These are phyloP conservation scores for Didymella exigua DNA, from an alignment of 2,329 filamentous ascomycete genomes.

Conservation along the genomic window DNA sequence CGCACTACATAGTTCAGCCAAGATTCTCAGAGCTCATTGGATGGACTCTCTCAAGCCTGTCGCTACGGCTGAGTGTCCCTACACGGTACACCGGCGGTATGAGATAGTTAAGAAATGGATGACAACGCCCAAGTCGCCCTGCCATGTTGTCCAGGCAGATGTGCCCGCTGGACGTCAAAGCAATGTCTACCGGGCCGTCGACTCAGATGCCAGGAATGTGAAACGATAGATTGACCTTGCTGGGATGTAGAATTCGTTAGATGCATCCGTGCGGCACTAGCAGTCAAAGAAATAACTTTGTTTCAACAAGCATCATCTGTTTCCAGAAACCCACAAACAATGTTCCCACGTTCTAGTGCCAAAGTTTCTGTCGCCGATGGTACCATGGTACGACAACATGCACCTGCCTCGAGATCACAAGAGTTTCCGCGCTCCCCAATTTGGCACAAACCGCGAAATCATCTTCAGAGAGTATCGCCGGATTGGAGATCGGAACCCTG, in stretches of 20 bases:
- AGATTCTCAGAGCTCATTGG: conserved; percentile 16
- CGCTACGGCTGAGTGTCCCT: conserved; percentile 12
- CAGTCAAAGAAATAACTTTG: not conserved
- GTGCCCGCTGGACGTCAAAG: conserved; percentile 11
- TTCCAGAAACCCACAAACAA: conserved; percentile 8
- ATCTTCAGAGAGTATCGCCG: conserved; percentile 13
- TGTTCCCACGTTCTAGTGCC: conserved; percentile 9
- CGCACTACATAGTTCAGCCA: conserved; percentile 10
- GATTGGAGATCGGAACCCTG: conserved; percentile 12
- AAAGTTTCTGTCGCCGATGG: not conserved
- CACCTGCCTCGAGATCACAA: not conserved
- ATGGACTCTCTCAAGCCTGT: conserved; percentile 27
- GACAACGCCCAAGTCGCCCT: not conserved
- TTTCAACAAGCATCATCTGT: conserved; percentile 21
- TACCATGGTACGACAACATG: conserved; percentile 11
- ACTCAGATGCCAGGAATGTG: conserved; percentile 24
- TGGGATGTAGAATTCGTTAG: conserved; percentile 17
- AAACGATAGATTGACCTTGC: conserved; percentile 33
- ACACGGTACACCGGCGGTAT: not conserved
- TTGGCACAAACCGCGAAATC: conserved; percentile 11
- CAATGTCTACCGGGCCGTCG: conserved; percentile 6
- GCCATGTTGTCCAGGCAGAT: not conserved
- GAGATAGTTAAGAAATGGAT: not conserved
- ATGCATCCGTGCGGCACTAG: conserved; percentile 8
- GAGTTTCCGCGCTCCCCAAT: conserved; percentile 7